Evolutionary conservation across 2,329 filamentous ascomycete genomes (phyloP).

Genomic region (Aspergillus floridensis): DNA sequence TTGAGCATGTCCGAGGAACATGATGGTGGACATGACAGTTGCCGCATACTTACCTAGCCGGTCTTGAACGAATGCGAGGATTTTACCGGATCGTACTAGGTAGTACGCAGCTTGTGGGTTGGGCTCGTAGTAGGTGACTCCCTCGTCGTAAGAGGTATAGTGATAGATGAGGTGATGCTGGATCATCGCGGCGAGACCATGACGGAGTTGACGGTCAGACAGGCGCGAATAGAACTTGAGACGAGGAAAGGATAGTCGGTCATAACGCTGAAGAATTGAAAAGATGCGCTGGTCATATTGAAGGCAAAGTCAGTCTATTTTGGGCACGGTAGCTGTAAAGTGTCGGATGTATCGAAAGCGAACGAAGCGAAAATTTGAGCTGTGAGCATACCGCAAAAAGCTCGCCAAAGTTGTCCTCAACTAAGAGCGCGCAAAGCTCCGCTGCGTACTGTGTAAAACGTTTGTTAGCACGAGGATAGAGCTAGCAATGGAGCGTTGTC

Average conservation of each 20-base stretch:
- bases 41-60: slow-evolving; percentile 73
- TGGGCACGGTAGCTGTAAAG: neutral
- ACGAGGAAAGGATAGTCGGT: slow-evolving; percentile 69
- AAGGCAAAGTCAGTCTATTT: slow-evolving; percentile 6
- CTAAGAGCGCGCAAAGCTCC: slow-evolving; percentile 85
- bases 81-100: slow-evolving; percentile 75
- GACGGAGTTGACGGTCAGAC: slow-evolving; percentile 69
- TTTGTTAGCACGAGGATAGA: slow-evolving; percentile 24
- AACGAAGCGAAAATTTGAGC: neutral
- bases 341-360: neutral
- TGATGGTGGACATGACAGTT: slow-evolving; percentile 69
- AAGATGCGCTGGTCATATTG: slow-evolving; percentile 70
- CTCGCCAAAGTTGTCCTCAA: slow-evolving; percentile 87
- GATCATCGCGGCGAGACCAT: slow-evolving; percentile 78
- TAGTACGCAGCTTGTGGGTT: slow-evolving; percentile 78
- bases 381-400: slow-evolving; percentile 73
- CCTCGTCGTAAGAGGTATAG: slow-evolving; percentile 61
- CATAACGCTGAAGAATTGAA: slow-evolving; percentile 71
- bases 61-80: slow-evolving; percentile 70
- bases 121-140: slow-evolving; percentile 75
- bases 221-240: slow-evolving; percentile 72
- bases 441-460: slow-evolving; percentile 59
- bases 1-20: slow-evolving; percentile 73
- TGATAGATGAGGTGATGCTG: slow-evolving; percentile 86
- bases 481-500: slow-evolving; percentile 5